Evolutionary conservation across 306 rosid genomes (phyloP).

Genomic region (Dalbergia cochinchinensis): DNA sequence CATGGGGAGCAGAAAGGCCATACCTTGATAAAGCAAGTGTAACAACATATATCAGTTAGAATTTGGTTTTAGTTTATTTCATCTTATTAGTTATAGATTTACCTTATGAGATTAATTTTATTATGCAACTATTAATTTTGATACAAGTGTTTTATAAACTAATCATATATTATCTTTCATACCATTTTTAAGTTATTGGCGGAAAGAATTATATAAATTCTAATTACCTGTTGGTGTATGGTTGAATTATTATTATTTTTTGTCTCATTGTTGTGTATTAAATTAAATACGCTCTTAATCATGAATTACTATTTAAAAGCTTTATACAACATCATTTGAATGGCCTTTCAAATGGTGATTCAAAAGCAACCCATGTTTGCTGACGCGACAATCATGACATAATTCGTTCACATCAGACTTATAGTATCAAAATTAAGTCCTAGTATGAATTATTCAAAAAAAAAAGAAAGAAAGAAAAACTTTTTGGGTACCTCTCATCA

Average conservation of each 20-base stretch:
- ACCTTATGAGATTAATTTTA: too few relatives aligned
- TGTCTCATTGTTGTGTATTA: too few relatives aligned
- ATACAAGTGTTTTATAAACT: not conserved
- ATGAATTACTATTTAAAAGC: too few relatives aligned
- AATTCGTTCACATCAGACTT: too few relatives aligned
- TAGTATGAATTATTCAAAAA: not conserved
- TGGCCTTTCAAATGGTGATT: too few relatives aligned
- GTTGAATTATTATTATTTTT: too few relatives aligned
- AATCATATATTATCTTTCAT: not conserved
- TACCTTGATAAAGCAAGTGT: not conserved
- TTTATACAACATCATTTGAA: too few relatives aligned
- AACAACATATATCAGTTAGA: not conserved
- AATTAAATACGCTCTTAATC: too few relatives aligned
- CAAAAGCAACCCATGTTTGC: too few relatives aligned
- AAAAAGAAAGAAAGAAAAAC: not conserved
- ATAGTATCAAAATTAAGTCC: not conserved
- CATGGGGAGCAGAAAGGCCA: conserved; percentile 18
- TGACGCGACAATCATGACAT: too few relatives aligned
- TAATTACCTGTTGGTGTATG: too few relatives aligned
- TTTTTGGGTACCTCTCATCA: not conserved
- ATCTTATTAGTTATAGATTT: not conserved
- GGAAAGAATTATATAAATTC: not conserved
- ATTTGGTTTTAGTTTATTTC: not conserved
- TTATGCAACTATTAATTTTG: not conserved
- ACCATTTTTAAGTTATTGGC: not conserved